Percentiles rank a stretch among this genome's conserved stretches.
phyloP scores from a whole-genome alignment of 805 yeast genomes.

The Geotrichum ghanense region DNA sequence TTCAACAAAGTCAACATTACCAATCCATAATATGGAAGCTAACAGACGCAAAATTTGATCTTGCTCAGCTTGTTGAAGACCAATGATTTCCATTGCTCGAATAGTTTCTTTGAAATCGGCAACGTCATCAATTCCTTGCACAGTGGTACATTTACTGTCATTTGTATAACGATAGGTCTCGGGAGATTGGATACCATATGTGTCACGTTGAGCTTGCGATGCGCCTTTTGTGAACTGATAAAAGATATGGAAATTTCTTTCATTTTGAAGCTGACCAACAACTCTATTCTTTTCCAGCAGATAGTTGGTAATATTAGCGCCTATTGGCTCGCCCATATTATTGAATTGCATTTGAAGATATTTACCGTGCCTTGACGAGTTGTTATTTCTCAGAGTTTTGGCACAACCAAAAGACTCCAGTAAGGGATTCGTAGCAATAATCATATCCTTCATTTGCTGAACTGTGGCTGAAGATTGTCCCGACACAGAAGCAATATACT shows the following conservation, averaged over 20 bases:
- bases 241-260: conserved; percentile 93
- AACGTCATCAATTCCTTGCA: conserved; percentile 75
- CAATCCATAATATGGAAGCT: conserved; percentile 86
- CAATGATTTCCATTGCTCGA: conserved; percentile 80
- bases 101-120: conserved; percentile 72
- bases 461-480: conserved; percentile 59
- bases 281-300: conserved; percentile 91
- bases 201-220: conserved; percentile 68
- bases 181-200: conserved; percentile 85
- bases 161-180: conserved; percentile 87
- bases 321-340: conserved; percentile 72
- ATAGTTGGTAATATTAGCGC: conserved; percentile 93
- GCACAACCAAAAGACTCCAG: conserved; percentile 92
- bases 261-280: conserved; percentile 85
- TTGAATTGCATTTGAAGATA: conserved; percentile 87
- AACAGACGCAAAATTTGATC: conserved; percentile 80
- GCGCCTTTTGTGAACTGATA: conserved; percentile 93
- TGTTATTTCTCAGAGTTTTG: conserved; percentile 78
- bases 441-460: conserved; percentile 90
- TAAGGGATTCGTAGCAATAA: conserved; percentile 89
- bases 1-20: conserved; percentile 78
- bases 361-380: conserved; percentile 87
- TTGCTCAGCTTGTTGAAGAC: conserved; percentile 70
- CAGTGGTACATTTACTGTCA: conserved; percentile 73
- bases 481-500: conserved; percentile 79